Conservation (phyloP, 192 early-diverging fungal species). For the Linderina pennispora region DNA sequence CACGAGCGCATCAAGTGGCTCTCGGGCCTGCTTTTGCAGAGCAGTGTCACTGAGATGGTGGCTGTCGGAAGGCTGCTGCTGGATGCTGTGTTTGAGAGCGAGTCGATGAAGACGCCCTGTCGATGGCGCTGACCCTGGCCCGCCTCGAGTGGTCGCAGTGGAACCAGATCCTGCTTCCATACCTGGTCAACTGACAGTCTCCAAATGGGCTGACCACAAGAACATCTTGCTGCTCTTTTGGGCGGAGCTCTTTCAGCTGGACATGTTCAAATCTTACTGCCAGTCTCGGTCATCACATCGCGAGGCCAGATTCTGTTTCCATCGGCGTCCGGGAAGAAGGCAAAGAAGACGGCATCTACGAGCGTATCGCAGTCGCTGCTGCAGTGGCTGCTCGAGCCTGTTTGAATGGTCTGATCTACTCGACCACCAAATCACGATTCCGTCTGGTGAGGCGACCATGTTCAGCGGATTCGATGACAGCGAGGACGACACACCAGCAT, state of each 20-base stretch:
- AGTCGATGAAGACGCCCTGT: constrained; percentile 44
- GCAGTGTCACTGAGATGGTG: constrained; percentile 21
- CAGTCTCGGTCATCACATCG: constrained; percentile 20
- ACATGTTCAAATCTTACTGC: constrained; percentile 8
- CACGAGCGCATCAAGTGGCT: constrained; percentile 27
- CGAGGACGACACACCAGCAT: constrained; percentile 1
- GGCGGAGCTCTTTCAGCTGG: constrained; percentile 21
- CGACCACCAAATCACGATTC: constrained; percentile 14
- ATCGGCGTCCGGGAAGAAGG: not conserved
- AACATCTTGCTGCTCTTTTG: constrained; percentile 23
- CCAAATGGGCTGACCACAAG: constrained; percentile 11
- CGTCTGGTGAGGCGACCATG: constrained; percentile 6
- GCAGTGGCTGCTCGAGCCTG: constrained; percentile 21
- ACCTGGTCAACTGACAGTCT: constrained; percentile 47
- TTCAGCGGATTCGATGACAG: constrained; percentile 23
- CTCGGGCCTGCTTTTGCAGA: constrained; percentile 19
- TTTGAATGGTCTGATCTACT: constrained; percentile 15
- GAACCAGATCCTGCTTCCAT: constrained; percentile 67
- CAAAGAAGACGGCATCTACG: no score
- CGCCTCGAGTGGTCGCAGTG: constrained; percentile 69
- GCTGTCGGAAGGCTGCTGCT: constrained; percentile 27
- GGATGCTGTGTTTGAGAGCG: constrained; percentile 17
- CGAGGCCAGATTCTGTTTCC: constrained; percentile 37
- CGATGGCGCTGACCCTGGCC: constrained; percentile 65
- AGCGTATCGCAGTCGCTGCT: constrained; percentile 16